phyloP scores from a whole-genome alignment of 2,329 filamentous ascomycete species.

The Gremmenia infestans region DNA sequence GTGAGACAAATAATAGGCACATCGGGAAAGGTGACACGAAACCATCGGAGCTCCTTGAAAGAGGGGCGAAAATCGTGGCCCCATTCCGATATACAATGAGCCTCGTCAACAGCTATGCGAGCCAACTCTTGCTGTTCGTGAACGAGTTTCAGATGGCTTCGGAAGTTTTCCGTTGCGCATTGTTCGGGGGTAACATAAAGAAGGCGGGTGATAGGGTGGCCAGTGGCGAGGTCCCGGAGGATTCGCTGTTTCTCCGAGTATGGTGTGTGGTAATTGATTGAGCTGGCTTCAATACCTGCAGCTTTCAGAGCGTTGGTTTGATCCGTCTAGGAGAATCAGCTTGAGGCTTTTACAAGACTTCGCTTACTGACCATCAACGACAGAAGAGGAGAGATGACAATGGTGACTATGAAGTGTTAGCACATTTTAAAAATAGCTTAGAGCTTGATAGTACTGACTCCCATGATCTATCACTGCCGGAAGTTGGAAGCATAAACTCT shows the following conservation, averaged over 20 bases:
- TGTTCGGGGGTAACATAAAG: slow-evolving; percentile 93
- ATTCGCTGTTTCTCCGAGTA: slow-evolving; percentile 61
- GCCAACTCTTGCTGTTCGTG: slow-evolving; percentile 79
- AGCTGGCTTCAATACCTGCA: slow-evolving; percentile 73
- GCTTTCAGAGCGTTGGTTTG: slow-evolving; percentile 77
- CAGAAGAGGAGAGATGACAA: slow-evolving; percentile 84
- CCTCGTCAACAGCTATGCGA: slow-evolving; percentile 86
- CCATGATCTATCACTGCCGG: slow-evolving; percentile 84
- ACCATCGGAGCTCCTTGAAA: slow-evolving; percentile 83
- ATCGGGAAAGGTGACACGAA: slow-evolving; percentile 73
- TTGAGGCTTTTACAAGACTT: background rate
- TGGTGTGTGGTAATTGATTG: slow-evolving; percentile 80
- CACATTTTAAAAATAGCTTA: slow-evolving; percentile 1
- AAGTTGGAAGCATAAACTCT: slow-evolving; percentile 88
- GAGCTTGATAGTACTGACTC: slow-evolving; percentile 49
- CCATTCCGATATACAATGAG: slow-evolving; percentile 97
- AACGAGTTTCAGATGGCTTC: slow-evolving; percentile 66
- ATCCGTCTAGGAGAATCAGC: slow-evolving; percentile 59
- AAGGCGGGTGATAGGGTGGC: slow-evolving; percentile 76
- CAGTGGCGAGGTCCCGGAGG: slow-evolving; percentile 76
- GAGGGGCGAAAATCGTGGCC: slow-evolving; percentile 94
- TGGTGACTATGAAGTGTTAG: slow-evolving; percentile 57
- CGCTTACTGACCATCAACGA: slow-evolving; percentile 68
- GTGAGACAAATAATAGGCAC: slow-evolving; percentile 92
- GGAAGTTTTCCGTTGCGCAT: slow-evolving; percentile 73